phyloP scores from a whole-genome alignment of 2,329 filamentous ascomycete genomes.

The Clathrospora elynae region DNA sequence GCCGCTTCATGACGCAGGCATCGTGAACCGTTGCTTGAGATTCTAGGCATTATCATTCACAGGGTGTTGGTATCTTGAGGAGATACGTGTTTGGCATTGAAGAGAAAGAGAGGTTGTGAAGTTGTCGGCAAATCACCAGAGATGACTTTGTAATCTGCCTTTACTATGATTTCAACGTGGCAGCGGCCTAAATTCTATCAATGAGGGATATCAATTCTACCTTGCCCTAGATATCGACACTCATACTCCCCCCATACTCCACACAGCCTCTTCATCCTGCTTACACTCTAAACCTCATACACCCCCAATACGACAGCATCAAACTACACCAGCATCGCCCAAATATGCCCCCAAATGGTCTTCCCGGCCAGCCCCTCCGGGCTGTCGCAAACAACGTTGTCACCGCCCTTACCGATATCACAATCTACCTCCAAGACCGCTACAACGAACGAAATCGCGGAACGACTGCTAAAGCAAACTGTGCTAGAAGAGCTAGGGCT shows the following conservation, averaged over 20 bases:
- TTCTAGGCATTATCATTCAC: too few species aligned
- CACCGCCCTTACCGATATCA: not conserved
- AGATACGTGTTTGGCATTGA: too few species aligned
- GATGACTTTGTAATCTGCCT: too few species aligned
- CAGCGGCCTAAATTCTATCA: too few species aligned
- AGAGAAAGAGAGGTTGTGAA: too few species aligned
- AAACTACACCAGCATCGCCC: not conserved
- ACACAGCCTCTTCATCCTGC: too few species aligned
- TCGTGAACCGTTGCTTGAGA: not conserved
- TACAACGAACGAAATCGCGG: not conserved
- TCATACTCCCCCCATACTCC: too few species aligned
- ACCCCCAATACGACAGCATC: not conserved
- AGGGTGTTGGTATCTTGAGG: too few species aligned
- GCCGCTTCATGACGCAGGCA: not conserved
- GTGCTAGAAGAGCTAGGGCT: not conserved
- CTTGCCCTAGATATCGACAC: too few species aligned
- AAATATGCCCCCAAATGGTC: not conserved
- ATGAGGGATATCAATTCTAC: too few species aligned
- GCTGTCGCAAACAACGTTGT: not conserved
- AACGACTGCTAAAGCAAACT: not conserved
- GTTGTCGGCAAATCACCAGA: too few species aligned
- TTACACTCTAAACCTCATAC: not conserved
- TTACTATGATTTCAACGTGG: too few species aligned
- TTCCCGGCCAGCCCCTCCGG: not conserved
- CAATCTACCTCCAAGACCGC: not conserved